Conservation (phyloP, 768 basidiomycete genomes). For the Pluteus cervinus region DNA sequence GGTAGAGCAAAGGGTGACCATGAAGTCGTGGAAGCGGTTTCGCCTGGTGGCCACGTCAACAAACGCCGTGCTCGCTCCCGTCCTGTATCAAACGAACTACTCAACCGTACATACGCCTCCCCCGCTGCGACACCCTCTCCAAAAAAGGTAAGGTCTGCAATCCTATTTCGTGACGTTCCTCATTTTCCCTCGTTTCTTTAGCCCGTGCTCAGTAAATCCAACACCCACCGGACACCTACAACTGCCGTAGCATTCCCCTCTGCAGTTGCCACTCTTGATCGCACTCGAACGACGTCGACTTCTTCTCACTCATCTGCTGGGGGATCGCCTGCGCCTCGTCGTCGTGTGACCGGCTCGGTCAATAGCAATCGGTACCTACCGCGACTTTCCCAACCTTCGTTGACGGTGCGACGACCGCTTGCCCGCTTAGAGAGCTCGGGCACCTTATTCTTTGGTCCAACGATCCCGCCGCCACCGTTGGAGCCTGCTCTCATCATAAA, state of each 20-base stretch:
- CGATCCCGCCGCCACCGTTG: constrained; percentile 30
- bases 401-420: constrained; percentile 31
- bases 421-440: constrained; percentile 50
- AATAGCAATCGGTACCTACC: neutral
- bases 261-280: constrained; percentile 30
- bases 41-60: constrained; percentile 69
- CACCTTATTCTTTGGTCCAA: constrained; percentile 64
- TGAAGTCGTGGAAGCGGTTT: constrained; percentile 64
- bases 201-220: no score
- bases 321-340: constrained; percentile 50
- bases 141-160: constrained; percentile 26
- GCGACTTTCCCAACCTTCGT: constrained; percentile 12
- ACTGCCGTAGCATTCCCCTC: constrained; percentile 37
- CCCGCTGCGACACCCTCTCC: constrained; percentile 39
- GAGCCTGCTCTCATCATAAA: constrained; percentile 19
- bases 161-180: no score
- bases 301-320: constrained; percentile 44
- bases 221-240: constrained; percentile 23
- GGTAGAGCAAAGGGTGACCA: constrained; percentile 37
- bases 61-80: constrained; percentile 72
- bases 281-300: constrained; percentile 24
- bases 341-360: constrained; percentile 37
- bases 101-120: constrained; percentile 45
- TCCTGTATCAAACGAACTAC: constrained; percentile 62
- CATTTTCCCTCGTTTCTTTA: no score